Percentiles rank a stretch among this genome's conserved stretches.
Conservation (phyloP, 306 rosid species). For the Ochetophila trinervis region DNA sequence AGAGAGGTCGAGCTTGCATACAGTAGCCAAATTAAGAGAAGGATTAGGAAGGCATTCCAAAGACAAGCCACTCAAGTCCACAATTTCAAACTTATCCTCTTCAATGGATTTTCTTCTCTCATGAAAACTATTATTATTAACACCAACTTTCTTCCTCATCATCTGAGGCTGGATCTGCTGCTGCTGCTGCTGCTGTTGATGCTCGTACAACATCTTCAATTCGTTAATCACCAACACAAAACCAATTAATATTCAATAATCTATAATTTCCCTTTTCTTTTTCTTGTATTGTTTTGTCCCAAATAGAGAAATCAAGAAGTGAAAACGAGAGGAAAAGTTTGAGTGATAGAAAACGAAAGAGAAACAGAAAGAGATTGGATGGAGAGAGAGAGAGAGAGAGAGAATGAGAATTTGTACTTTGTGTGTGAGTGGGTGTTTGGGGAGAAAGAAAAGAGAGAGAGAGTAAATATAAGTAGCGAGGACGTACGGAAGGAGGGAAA, state of each 20-base stretch:
- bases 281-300: too few species aligned
- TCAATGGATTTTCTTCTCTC: constrained; percentile 23
- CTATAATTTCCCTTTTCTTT: too few species aligned
- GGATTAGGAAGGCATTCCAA: constrained; percentile 69
- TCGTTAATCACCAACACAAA: not conserved
- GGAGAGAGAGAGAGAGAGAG: not conserved
- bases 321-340: not conserved
- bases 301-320: not conserved
- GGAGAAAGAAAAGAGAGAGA: too few species aligned
- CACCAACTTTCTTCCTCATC: constrained; percentile 6
- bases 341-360: not conserved
- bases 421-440: too few species aligned
- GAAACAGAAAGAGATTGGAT: not conserved
- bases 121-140: not conserved
- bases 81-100: constrained; percentile 51
- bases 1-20: constrained; percentile 85
- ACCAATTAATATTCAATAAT: not conserved
- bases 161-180: constrained; percentile 24
- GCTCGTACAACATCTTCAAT: constrained; percentile 54
- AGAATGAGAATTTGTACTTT: too few species aligned
- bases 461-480: not conserved
- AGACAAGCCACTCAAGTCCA: constrained; percentile 83
- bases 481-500: constrained; percentile 40
- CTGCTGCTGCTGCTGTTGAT: constrained; percentile 27
- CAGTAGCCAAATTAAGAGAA: constrained; percentile 51